Percentiles rank a stretch among this genome's conserved stretches.
These are phyloP conservation scores for Hypoxylon fuscum DNA, from an alignment of 495 filamentous ascomycete species.

Conservation along the genomic window DNA sequence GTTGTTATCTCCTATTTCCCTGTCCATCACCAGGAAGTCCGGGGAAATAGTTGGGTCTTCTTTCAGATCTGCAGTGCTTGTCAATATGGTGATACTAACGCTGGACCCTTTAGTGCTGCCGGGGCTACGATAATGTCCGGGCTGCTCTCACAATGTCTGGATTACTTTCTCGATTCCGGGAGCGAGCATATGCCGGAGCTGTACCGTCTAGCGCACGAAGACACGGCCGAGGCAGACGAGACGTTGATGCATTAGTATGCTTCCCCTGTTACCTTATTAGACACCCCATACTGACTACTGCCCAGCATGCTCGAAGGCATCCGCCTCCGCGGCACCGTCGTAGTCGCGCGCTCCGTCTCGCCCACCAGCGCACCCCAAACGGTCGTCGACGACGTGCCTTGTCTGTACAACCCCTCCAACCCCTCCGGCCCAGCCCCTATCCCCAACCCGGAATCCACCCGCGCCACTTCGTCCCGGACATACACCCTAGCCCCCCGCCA, in stretches of 20 bases:
- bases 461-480: conserved; percentile 14
- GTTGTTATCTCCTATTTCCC: too few species aligned
- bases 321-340: conserved; percentile 68
- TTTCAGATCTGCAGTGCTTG: neutral
- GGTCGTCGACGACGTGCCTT: conserved; percentile 60
- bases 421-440: conserved; percentile 17
- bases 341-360: conserved; percentile 59
- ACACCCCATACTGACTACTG: neutral
- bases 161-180: conserved; percentile 72
- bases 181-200: conserved; percentile 64
- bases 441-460: conserved; percentile 21
- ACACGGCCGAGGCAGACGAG: conserved; percentile 42
- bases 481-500: conserved; percentile 39
- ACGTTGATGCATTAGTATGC: conserved; percentile 44
- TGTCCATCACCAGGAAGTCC: too few species aligned
- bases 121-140: conserved; percentile 26
- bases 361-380: conserved; percentile 50
- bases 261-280: neutral
- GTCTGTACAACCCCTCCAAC: conserved; percentile 40
- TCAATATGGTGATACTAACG: conserved; percentile 54
- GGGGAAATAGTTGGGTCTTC: too few species aligned
- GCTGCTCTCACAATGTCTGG: conserved; percentile 74
- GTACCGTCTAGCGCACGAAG: conserved; percentile 54
- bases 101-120: conserved; percentile 9
- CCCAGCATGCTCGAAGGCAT: conserved; percentile 64